These are phyloP conservation scores for Fragaria iinumae DNA, from an alignment of 306 rosid genomes.

Conservation along the genomic window DNA sequence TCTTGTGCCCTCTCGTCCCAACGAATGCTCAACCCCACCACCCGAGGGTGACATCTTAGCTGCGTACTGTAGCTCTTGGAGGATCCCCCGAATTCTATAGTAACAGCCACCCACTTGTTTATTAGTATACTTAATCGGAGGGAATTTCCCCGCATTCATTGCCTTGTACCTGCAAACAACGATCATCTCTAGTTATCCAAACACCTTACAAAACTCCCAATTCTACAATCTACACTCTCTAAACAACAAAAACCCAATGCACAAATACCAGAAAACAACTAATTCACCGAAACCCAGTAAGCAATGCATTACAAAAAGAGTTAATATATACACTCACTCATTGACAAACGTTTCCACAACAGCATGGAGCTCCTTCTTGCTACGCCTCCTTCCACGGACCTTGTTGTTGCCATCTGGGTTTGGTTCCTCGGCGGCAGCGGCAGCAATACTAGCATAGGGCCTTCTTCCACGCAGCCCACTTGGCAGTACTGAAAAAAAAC, in stretches of 20 bases:
- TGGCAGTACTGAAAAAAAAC: conserved; percentile 2
- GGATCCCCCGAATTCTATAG: conserved; percentile 47
- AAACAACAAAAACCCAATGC: neutral
- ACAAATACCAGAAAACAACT: neutral
- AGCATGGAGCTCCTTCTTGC: conserved; percentile 46
- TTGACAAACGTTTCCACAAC: conserved; percentile 57
- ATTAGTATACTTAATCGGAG: conserved; percentile 3
- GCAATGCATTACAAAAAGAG: neutral
- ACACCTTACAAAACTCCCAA: neutral
- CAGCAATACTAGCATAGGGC: neutral
- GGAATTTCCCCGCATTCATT: conserved; percentile 60
- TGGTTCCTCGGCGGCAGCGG: neutral
- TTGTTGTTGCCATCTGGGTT: conserved; percentile 10
- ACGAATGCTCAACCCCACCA: conserved; percentile 16
- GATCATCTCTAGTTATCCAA: neutral
- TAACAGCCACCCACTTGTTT: conserved; percentile 61
- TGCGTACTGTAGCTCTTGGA: conserved; percentile 51
- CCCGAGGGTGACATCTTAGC: conserved; percentile 31
- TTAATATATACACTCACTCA: conserved; percentile 35
- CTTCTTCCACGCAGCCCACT: conserved; percentile 1
- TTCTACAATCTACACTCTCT: neutral
- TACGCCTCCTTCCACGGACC: conserved; percentile 29
- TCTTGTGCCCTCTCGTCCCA: conserved; percentile 12
- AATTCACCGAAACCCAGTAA: neutral
- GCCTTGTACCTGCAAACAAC: conserved; percentile 48